Evolutionary conservation across 257 asterid genomes (phyloP).

Genomic region (Capsicum pubescens): DNA sequence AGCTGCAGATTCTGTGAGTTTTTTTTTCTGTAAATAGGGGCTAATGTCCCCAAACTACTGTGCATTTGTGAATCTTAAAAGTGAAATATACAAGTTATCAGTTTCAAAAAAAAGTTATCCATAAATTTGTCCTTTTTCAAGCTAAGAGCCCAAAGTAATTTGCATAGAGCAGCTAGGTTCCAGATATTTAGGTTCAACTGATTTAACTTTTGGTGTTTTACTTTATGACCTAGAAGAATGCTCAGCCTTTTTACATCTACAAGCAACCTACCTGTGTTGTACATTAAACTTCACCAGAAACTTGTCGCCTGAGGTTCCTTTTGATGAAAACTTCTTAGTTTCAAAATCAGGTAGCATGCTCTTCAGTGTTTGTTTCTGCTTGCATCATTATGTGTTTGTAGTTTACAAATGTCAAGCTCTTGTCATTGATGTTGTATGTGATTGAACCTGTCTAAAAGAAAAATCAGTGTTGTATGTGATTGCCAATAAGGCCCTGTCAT

Average conservation of each 20-base stretch:
- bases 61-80: too few species aligned
- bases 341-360: background rate
- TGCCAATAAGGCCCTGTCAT: background rate
- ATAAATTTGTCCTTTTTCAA: too few species aligned
- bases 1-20: too few species aligned
- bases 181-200: too few species aligned
- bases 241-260: background rate
- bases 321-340: background rate
- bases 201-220: too few species aligned
- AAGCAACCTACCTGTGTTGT: background rate
- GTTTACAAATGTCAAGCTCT: slow-evolving; percentile 14
- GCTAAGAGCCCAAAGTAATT: too few species aligned
- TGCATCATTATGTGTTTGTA: background rate
- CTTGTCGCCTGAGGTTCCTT: background rate
- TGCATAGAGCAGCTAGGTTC: too few species aligned
- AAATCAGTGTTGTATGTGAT: background rate
- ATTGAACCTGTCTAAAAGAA: background rate
- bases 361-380: background rate
- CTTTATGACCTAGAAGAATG: background rate
- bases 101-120: too few species aligned
- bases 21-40: too few species aligned
- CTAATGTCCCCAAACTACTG: too few species aligned
- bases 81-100: too few species aligned
- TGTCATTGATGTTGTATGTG: background rate
- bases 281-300: background rate